phyloP scores from a whole-genome alignment of 352 stramenopile species.

The Phytophthora colocasiae region DNA sequence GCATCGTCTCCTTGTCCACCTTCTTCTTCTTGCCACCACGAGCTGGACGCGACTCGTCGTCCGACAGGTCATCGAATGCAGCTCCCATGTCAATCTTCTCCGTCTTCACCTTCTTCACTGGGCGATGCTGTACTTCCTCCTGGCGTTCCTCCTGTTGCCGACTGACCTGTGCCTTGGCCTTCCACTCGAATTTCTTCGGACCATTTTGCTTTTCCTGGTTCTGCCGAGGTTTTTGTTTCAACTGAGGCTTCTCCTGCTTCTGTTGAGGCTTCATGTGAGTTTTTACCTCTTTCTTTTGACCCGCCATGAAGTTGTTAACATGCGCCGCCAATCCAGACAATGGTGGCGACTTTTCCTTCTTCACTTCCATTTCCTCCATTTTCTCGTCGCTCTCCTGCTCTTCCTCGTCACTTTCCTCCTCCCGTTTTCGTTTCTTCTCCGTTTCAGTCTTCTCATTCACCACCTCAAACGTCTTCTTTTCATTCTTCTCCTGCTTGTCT shows the following conservation, averaged over 20 bases:
- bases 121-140: slow-evolving; percentile 16
- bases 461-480: slow-evolving; percentile 45
- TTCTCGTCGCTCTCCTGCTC: slow-evolving; percentile 28
- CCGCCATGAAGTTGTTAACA: slow-evolving; percentile 48
- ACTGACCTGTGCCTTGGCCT: slow-evolving; percentile 28
- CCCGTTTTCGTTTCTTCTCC: slow-evolving; percentile 41
- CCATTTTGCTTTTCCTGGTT: slow-evolving; percentile 6
- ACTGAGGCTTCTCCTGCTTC: slow-evolving; percentile 4
- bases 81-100: slow-evolving; percentile 82
- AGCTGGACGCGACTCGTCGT: slow-evolving; percentile 40
- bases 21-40: slow-evolving; percentile 35
- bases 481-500: slow-evolving; percentile 24
- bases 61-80: slow-evolving; percentile 69
- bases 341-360: slow-evolving; percentile 11
- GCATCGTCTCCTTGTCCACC: slow-evolving; percentile 63
- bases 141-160: slow-evolving; percentile 11
- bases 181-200: slow-evolving; percentile 42
- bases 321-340: slow-evolving; percentile 43
- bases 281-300: slow-evolving; percentile 21
- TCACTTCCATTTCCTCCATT: slow-evolving; percentile 30
- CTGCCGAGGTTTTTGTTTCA: slow-evolving; percentile 2
- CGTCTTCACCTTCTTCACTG: slow-evolving; percentile 39
- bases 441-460: slow-evolving; percentile 27
- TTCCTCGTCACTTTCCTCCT: slow-evolving; percentile 29
- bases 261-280: not conserved